Evolutionary conservation across 257 asterid species (phyloP).

Genomic region (Gardenia jasminoides): DNA sequence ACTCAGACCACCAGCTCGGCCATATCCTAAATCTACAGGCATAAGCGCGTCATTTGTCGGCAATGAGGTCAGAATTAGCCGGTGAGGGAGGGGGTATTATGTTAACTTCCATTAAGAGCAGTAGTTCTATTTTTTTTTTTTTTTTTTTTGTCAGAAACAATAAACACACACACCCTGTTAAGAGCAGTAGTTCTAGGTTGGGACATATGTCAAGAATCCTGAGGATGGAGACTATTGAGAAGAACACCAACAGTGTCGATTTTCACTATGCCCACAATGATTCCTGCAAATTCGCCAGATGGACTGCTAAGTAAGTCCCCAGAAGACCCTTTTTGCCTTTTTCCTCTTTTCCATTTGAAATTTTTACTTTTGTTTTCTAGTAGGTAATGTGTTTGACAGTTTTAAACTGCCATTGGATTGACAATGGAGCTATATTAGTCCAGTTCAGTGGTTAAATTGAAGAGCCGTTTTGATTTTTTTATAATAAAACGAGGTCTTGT

Average conservation of each 20-base stretch:
- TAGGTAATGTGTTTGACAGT: neutral
- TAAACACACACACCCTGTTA: too few relatives aligned
- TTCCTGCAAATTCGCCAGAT: constrained; percentile 58
- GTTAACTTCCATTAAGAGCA: too few relatives aligned
- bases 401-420: neutral
- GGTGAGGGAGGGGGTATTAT: too few relatives aligned
- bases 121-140: too few relatives aligned
- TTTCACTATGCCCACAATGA: constrained; percentile 65
- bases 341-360: too few relatives aligned
- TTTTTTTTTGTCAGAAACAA: too few relatives aligned
- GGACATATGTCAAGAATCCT: constrained; percentile 37
- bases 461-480: too few relatives aligned
- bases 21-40: too few relatives aligned
- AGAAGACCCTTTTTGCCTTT: neutral
- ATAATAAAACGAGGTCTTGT: too few relatives aligned
- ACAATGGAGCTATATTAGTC: neutral
- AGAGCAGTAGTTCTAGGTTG: constrained; percentile 10
- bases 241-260: constrained; percentile 23
- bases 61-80: too few relatives aligned
- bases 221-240: constrained; percentile 43
- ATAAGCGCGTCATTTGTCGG: too few relatives aligned
- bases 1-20: too few relatives aligned
- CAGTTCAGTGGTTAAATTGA: neutral
- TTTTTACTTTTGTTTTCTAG: neutral
- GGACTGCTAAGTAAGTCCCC: constrained; percentile 56